A percentile compares a stretch with the other conserved stretches of the same genome.
Evolutionary conservation across 352 stramenopile species (phyloP).

Genomic region (Phytophthora quininea): DNA sequence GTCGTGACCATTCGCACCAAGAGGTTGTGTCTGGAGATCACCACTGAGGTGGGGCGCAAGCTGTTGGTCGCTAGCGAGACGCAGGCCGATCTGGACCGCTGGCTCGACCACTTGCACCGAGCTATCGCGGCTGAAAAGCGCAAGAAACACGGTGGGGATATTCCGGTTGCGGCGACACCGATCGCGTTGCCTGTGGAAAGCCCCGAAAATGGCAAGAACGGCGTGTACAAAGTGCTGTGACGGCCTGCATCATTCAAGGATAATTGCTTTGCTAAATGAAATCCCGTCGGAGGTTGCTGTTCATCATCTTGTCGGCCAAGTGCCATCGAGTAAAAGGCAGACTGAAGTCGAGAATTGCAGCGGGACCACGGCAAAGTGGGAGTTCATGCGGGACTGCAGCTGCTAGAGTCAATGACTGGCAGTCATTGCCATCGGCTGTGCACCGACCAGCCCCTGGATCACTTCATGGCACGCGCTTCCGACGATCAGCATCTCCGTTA

Average conservation of each 20-base stretch:
- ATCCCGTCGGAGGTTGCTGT: background rate
- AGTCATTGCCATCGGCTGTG: no score
- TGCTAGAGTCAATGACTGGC: no score
- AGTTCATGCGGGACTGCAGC: no score
- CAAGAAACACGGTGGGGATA: constrained; percentile 33
- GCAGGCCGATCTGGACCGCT: constrained; percentile 67
- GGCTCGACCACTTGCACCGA: constrained; percentile 65
- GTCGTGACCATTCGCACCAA: constrained; percentile 68
- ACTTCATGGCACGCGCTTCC: no score
- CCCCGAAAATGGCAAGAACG: constrained; percentile 3
- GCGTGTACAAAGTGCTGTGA: constrained; percentile 42
- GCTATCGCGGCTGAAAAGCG: constrained; percentile 57
- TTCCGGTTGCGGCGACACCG: constrained; percentile 5
- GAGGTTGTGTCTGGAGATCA: constrained; percentile 81
- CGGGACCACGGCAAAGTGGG: no score
- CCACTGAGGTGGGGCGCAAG: constrained; percentile 72
- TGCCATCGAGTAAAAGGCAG: no score
- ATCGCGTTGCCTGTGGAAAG: constrained; percentile 14
- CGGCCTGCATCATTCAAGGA: background rate
- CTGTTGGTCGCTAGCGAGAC: constrained; percentile 76
- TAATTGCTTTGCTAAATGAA: background rate
- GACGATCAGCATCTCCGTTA: no score
- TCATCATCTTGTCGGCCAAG: no score
- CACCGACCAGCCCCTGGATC: no score
- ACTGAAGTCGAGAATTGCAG: no score